A percentile compares a stretch with the other conserved stretches of the same genome.
These are phyloP conservation scores for Phialophora expanda DNA, from an alignment of 2,329 filamentous ascomycete species.

Conservation along the genomic window DNA sequence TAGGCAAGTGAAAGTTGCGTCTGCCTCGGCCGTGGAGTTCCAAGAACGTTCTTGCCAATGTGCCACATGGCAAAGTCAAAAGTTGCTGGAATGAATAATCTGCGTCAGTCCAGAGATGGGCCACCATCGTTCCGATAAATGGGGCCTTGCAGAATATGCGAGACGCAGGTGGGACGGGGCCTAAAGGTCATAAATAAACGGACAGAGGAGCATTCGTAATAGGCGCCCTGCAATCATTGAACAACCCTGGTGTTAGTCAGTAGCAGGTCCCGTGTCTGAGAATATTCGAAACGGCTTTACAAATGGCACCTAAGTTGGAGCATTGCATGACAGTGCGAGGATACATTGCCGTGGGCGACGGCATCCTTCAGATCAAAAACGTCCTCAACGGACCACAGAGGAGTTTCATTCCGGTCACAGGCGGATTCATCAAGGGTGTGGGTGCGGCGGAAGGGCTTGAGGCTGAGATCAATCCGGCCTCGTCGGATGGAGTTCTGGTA, in stretches of 20 bases:
- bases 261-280: not conserved
- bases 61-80: not conserved
- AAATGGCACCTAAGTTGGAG: constrained; percentile 10
- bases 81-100: not conserved
- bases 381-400: constrained; percentile 8
- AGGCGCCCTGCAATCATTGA: not conserved
- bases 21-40: too few species aligned
- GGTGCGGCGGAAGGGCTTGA: constrained; percentile 6
- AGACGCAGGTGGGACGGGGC: not conserved
- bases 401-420: constrained; percentile 1
- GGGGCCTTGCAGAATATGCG: not conserved
- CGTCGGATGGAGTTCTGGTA: constrained; percentile 8
- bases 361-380: not conserved
- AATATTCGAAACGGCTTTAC: not conserved
- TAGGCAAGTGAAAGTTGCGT: not conserved
- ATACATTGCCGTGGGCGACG: constrained; percentile 5
- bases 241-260: not conserved
- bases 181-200: not conserved
- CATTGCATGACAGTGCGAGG: constrained; percentile 7
- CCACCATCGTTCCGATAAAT: not conserved
- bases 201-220: not conserved
- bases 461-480: constrained; percentile 1
- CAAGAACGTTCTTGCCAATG: not conserved
- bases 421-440: not conserved
- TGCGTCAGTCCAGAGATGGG: not conserved